Conservation (phyloP, 1,139 yeast genomes). For the Geotrichum citri-aurantii region DNA sequence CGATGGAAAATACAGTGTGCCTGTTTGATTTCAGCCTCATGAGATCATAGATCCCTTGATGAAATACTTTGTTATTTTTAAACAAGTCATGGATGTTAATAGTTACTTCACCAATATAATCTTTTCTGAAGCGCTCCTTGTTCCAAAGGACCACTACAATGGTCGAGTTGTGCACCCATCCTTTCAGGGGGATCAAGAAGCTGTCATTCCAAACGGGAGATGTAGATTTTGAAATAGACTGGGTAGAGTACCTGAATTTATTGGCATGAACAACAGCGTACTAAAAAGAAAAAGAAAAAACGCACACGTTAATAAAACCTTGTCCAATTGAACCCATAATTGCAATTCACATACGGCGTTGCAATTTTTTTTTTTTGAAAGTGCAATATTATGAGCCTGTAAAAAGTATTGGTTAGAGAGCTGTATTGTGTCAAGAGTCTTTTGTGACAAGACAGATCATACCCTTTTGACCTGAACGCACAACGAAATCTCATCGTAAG, state of each 20-base stretch:
- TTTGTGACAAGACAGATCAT: neutral
- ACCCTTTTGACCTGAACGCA: slow-evolving; percentile 1
- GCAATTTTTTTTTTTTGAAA: slow-evolving; percentile 7
- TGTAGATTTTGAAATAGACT: slow-evolving; percentile 18
- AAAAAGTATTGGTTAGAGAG: neutral
- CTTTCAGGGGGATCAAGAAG: slow-evolving; percentile 28
- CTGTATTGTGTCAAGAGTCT: neutral
- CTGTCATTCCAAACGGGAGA: slow-evolving; percentile 37
- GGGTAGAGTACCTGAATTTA: slow-evolving; percentile 8
- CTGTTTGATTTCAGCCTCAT: neutral
- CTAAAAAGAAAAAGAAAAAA: slow-evolving; percentile 27
- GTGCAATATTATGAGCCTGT: slow-evolving; percentile 12
- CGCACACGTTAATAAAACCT: neutral
- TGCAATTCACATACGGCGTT: slow-evolving; percentile 11
- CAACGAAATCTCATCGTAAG: neutral
- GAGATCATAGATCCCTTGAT: neutral
- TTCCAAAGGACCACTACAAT: slow-evolving; percentile 38
- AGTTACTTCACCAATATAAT: slow-evolving; percentile 54
- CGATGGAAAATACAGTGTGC: neutral
- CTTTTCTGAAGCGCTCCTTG: slow-evolving; percentile 33
- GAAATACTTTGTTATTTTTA: neutral
- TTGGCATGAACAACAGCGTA: slow-evolving; percentile 18
- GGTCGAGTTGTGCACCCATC: slow-evolving; percentile 26
- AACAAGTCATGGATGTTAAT: slow-evolving; percentile 42
- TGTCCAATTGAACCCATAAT: neutral